phyloP scores from a whole-genome alignment of 352 stramenopile species.

The Phytophthora vignae region DNA sequence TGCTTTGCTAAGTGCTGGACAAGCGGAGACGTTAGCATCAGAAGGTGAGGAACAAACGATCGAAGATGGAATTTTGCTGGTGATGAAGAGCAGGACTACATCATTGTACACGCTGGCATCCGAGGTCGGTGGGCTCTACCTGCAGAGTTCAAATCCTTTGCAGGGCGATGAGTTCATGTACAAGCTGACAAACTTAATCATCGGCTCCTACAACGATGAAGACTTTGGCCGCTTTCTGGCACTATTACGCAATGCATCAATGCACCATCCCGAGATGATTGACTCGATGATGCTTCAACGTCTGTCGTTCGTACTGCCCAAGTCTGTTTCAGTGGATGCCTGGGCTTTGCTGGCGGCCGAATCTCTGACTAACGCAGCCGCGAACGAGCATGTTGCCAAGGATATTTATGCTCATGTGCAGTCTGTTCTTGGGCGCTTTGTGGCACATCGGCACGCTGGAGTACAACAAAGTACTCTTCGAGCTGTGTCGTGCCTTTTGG shows the following conservation, averaged over 20 bases:
- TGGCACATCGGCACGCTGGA: constrained; percentile 56
- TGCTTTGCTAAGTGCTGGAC: constrained; percentile 52
- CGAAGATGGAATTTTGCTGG: constrained; percentile 58
- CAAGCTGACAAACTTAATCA: constrained; percentile 53
- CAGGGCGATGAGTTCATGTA: constrained; percentile 36
- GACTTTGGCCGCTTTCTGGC: constrained; percentile 74
- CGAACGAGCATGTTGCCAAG: constrained; percentile 43
- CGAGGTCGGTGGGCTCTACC: constrained; percentile 67
- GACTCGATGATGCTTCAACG: constrained; percentile 79
- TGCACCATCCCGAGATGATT: constrained; percentile 64
- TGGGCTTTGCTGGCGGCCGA: constrained; percentile 68
- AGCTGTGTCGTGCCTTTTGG: constrained; percentile 50
- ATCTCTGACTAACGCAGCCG: constrained; percentile 49
- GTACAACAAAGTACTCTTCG: constrained; percentile 60
- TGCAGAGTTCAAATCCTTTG: constrained; percentile 29
- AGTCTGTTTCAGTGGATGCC: constrained; percentile 59
- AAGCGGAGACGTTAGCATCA: constrained; percentile 36
- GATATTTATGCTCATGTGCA: constrained; percentile 64
- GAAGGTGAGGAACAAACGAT: constrained; percentile 37
- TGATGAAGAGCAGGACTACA: constrained; percentile 54
- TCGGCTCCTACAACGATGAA: constrained; percentile 65
- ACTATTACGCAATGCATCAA: constrained; percentile 66
- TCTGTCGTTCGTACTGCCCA: constrained; percentile 71
- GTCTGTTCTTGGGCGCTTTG: constrained; percentile 52
- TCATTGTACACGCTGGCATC: constrained; percentile 69